A percentile compares a stretch with the other conserved stretches of the same genome.
Conservation (phyloP, 768 basidiomycete species). For the Hypsizygus marmoreus region DNA sequence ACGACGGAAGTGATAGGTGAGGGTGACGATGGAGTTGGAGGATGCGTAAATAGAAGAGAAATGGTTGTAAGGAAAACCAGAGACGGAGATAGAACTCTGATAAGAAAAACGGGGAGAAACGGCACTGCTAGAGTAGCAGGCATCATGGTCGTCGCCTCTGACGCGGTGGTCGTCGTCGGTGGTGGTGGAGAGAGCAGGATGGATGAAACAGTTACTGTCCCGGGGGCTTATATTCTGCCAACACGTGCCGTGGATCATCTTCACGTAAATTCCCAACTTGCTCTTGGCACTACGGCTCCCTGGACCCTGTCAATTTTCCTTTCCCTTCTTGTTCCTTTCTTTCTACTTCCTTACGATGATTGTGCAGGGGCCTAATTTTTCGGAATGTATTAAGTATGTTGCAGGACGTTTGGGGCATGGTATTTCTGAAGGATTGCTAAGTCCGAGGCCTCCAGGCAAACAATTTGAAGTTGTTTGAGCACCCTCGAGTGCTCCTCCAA, state of each 20-base stretch:
- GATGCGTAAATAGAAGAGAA: conserved; percentile 56
- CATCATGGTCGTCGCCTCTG: conserved; percentile 31
- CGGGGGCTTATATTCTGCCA: conserved; percentile 21
- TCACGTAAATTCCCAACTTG: conserved; percentile 14
- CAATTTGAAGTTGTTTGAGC: no score
- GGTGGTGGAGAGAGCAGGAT: conserved; percentile 15
- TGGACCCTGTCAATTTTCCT: background rate
- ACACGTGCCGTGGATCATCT: conserved; percentile 24
- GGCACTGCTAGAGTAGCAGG: conserved; percentile 19
- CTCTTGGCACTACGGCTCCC: conserved; percentile 4
- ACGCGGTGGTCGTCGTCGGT: conserved; percentile 21
- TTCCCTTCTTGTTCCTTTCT: no score
- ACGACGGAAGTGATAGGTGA: conserved; percentile 80
- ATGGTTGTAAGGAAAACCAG: conserved; percentile 63
- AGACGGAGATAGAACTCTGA: conserved; percentile 70
- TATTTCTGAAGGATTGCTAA: no score
- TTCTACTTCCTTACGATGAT: no score
- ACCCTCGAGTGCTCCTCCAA: no score
- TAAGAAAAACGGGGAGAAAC: conserved; percentile 46
- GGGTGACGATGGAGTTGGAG: conserved; percentile 45
- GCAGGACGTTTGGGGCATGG: no score
- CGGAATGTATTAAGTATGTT: no score
- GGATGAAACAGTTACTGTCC: conserved; percentile 6
- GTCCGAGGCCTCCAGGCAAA: no score
- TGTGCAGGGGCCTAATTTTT: no score